Percentiles rank a stretch among this genome's conserved stretches.
These are phyloP conservation scores for Pythium aquatile DNA, from an alignment of 352 stramenopile species.

Conservation along the genomic window DNA sequence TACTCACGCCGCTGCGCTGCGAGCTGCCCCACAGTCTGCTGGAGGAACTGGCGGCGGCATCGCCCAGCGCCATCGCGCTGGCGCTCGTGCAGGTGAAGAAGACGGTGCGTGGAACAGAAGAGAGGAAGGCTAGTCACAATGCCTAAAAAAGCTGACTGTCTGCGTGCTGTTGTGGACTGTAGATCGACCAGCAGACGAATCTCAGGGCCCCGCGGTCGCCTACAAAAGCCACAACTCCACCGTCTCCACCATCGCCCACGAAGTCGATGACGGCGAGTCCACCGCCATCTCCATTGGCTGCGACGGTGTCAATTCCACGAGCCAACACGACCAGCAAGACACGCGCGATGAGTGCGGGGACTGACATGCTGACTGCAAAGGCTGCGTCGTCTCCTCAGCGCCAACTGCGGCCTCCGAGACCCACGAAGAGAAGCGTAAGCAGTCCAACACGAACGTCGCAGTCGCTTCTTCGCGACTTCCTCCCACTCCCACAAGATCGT, in stretches of 20 bases:
- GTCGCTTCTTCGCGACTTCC: not conserved
- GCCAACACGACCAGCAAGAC: not conserved
- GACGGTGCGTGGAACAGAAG: slow-evolving; percentile 21
- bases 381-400: not conserved
- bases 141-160: not conserved
- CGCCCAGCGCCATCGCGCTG: slow-evolving; percentile 40
- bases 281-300: not conserved
- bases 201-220: not conserved
- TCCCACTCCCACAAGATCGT: not conserved
- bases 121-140: not conserved
- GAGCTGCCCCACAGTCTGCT: slow-evolving; percentile 43
- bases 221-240: not conserved
- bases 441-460: not conserved
- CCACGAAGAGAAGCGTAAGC: not conserved
- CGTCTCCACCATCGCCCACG: not conserved
- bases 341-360: not conserved
- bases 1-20: slow-evolving; percentile 45
- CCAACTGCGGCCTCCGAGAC: not conserved
- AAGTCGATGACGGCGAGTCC: too few relatives aligned
- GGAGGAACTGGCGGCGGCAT: slow-evolving; percentile 41
- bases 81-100: slow-evolving; percentile 46
- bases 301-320: not conserved
- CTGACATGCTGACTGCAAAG: not conserved
- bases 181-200: not conserved
- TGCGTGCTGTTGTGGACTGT: not conserved